Conservation (phyloP, 768 basidiomycete species). For the Phlebiopsis gigantea region DNA sequence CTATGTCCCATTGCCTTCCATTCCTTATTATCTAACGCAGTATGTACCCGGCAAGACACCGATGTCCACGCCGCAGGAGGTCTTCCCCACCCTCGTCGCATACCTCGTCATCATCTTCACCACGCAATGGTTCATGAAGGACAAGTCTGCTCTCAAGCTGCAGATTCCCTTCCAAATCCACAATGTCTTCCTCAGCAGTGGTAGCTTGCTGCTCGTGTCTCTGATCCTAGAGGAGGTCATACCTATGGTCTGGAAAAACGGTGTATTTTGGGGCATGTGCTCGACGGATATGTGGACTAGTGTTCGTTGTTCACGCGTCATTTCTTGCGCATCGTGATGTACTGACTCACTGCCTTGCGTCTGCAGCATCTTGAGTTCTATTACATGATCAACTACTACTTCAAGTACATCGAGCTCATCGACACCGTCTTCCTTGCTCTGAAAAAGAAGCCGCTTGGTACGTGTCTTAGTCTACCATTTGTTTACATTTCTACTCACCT, state of each 20-base stretch:
- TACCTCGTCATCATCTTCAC: conserved; percentile 92
- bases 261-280: conserved; percentile 77
- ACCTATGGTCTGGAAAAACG: conserved; percentile 70
- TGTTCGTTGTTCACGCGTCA: conserved; percentile 42
- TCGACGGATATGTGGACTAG: conserved; percentile 75
- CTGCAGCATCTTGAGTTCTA: conserved; percentile 84
- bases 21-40: conserved; percentile 50
- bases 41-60: conserved; percentile 78
- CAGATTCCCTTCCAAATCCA: conserved; percentile 84
- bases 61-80: conserved; percentile 69
- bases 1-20: conserved; percentile 44
- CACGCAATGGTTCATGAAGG: conserved; percentile 79
- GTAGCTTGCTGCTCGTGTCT: conserved; percentile 79
- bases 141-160: conserved; percentile 65
- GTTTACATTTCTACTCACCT: conserved; percentile 6
- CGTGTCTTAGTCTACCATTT: conserved; percentile 23
- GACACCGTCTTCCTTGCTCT: conserved; percentile 96
- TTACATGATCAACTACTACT: conserved; percentile 99
- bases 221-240: conserved; percentile 90
- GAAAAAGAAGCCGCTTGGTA: conserved; percentile 97
- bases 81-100: conserved; percentile 59
- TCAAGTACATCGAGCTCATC: conserved; percentile 94
- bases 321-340: background rate
- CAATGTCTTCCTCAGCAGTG: conserved; percentile 82
- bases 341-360: background rate